Percentiles rank a stretch among this genome's conserved stretches.
phyloP scores from a whole-genome alignment of 305 asterid species.

The Stenogyne calaminthoides region DNA sequence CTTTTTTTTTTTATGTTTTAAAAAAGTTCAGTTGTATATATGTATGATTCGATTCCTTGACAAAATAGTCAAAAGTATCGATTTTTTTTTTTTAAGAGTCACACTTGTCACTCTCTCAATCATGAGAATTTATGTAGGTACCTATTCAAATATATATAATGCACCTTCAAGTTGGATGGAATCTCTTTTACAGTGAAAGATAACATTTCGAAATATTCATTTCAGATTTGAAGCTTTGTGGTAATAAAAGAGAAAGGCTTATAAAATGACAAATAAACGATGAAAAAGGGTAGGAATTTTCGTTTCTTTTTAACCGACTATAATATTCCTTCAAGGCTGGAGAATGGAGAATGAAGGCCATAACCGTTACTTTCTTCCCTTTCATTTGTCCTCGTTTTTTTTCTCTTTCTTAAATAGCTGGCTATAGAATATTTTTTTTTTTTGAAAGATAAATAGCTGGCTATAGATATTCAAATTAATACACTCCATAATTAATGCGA shows the following conservation, averaged over 20 bases:
- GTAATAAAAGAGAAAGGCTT: constrained; percentile 18
- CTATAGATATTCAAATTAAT: background rate
- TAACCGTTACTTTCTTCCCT: constrained; percentile 10
- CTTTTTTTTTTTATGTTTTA: too few relatives aligned
- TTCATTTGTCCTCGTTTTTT: background rate
- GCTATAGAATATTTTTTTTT: too few relatives aligned
- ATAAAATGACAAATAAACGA: constrained; percentile 25
- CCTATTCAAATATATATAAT: constrained; percentile 6
- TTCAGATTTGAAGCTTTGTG: constrained; percentile 30
- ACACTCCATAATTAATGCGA: too few relatives aligned
- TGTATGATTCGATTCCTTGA: background rate
- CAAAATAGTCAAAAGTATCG: background rate
- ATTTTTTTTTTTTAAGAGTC: too few relatives aligned
- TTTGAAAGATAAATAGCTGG: too few relatives aligned
- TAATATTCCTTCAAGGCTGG: constrained; percentile 35
- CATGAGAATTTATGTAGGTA: background rate
- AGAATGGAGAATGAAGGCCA: background rate
- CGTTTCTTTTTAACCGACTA: constrained; percentile 32
- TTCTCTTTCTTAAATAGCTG: background rate
- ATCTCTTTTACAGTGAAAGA: constrained; percentile 24
- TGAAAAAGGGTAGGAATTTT: constrained; percentile 30
- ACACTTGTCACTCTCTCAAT: background rate
- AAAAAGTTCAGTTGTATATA: background rate
- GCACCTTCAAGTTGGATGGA: constrained; percentile 9
- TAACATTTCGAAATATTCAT: constrained; percentile 34